Evolutionary conservation across 1,284 basidiomycete species (phyloP).

Genomic region (Ustilago curta): DNA sequence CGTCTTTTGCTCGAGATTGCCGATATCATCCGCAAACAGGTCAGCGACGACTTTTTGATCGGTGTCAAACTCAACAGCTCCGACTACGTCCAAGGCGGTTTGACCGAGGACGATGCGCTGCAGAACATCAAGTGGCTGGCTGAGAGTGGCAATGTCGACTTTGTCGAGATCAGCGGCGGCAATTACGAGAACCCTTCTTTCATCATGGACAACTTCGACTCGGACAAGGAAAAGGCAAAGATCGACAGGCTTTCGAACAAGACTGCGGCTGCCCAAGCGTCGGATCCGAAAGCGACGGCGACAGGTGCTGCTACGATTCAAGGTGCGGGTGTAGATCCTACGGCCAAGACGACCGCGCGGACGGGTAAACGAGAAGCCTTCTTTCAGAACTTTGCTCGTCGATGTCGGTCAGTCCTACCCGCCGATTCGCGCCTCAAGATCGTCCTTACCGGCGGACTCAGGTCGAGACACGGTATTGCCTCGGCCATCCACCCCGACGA

Average conservation of each 20-base stretch:
- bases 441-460: constrained; percentile 84
- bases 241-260: constrained; percentile 38
- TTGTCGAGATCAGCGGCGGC: constrained; percentile 88
- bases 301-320: constrained; percentile 21
- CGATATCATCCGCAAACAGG: constrained; percentile 74
- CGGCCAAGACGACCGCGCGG: constrained; percentile 30
- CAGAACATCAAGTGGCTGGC: constrained; percentile 77
- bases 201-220: constrained; percentile 67
- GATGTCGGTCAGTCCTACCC: constrained; percentile 64
- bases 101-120: constrained; percentile 74
- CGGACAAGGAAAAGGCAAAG: constrained; percentile 55
- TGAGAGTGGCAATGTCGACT: constrained; percentile 78
- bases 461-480: constrained; percentile 75
- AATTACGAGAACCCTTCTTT: constrained; percentile 82
- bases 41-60: constrained; percentile 77
- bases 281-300: constrained; percentile 15
- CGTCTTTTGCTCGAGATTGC: constrained; percentile 78
- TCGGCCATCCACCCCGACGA: constrained; percentile 70
- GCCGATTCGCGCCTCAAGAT: constrained; percentile 71
- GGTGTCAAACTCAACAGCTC: constrained; percentile 86
- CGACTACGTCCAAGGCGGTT: constrained; percentile 78
- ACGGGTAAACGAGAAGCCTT: constrained; percentile 71
- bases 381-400: constrained; percentile 71
- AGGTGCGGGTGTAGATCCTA: constrained; percentile 37
- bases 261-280: constrained; percentile 10